Evolutionary conservation across 2,329 filamentous ascomycete species (phyloP), one percentile per base, ranked within the genome.

Genomic region (Aureobasidium subglaciale): DNA sequence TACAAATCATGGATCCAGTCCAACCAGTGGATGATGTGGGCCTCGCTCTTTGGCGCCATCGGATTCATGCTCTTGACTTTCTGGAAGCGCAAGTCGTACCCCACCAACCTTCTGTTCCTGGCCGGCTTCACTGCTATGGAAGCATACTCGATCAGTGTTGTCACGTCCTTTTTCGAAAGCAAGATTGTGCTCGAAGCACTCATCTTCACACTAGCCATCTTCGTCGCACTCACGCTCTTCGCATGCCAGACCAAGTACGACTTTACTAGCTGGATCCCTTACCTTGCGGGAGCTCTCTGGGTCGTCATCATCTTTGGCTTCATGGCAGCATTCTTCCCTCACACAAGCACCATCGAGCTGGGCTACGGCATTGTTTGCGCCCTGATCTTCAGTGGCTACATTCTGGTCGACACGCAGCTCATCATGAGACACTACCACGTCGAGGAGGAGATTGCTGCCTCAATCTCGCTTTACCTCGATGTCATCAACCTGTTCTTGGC

Each of bases 211-310:
- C 70, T 84, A 9, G 83, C 76, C 52, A 82, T 85, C 63, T 86
- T 86, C 65, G 71, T 85, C 42, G 80, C 78, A 27, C 70, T 86
- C 56, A 85, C 81, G 3, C 72, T 91, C 41, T 97, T 99, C 70
- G 93, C 93, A 48, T 96, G 91, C 81, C 93, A 99, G 77, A 88
- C 88, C 61, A 95, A 95, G 71, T 99, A 99, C 69, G 93, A 99
- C 77, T 99, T 99, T 70, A 97, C 92, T 1, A 86, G 83, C 61
- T 99, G 93, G 92, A 88, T 92, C 78, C 92, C 93, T 16, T 97
- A 96, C 70, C 82, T 97, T 3, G 95, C 95, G 66, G 91, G 91
- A 57, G 85, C 80, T 0, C 80, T 99, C 16, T 97, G 93, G 93
- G 86, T 88, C 6, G 74, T 96, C 58, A 80, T 99, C 60, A 77